These are phyloP conservation scores for Leccinum solheimii DNA, from an alignment of 1,284 basidiomycete species.

Conservation along the genomic window DNA sequence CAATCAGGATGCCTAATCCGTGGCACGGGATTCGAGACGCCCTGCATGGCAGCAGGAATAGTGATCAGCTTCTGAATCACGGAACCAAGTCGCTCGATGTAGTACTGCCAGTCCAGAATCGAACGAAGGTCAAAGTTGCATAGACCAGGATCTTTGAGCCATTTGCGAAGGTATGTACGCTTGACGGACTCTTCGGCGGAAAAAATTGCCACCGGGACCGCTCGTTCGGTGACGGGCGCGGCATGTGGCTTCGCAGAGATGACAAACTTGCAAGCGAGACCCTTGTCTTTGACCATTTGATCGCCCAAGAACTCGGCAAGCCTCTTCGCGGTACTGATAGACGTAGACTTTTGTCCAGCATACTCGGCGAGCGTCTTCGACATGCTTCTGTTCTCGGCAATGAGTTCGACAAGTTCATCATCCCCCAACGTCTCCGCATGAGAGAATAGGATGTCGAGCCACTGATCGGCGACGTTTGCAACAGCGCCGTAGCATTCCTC, in stretches of 20 bases:
- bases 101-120: conserved; percentile 98
- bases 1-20: conserved; percentile 97
- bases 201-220: conserved; percentile 98
- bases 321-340: conserved; percentile 94
- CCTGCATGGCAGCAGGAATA: conserved; percentile 98
- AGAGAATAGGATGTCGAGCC: conserved; percentile 94
- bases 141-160: conserved; percentile 93
- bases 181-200: conserved; percentile 93
- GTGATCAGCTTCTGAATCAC: conserved; percentile 99
- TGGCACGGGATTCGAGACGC: conserved; percentile 94
- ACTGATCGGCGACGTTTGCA: conserved; percentile 92
- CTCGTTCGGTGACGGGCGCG: conserved; percentile 95
- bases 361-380: conserved; percentile 96
- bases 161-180: conserved; percentile 89
- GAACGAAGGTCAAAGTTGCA: conserved; percentile 89
- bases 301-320: conserved; percentile 97
- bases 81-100: conserved; percentile 96
- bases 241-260: conserved; percentile 94
- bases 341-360: conserved; percentile 95
- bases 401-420: conserved; percentile 95
- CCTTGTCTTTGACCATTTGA: conserved; percentile 99
- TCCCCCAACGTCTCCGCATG: conserved; percentile 82
- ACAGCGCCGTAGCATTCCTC: conserved; percentile 97
- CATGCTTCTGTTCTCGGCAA: conserved; percentile 99
- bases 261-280: conserved; percentile 98